Conservation (phyloP, 345 rosid genomes). For the Trapa bicornis region DNA sequence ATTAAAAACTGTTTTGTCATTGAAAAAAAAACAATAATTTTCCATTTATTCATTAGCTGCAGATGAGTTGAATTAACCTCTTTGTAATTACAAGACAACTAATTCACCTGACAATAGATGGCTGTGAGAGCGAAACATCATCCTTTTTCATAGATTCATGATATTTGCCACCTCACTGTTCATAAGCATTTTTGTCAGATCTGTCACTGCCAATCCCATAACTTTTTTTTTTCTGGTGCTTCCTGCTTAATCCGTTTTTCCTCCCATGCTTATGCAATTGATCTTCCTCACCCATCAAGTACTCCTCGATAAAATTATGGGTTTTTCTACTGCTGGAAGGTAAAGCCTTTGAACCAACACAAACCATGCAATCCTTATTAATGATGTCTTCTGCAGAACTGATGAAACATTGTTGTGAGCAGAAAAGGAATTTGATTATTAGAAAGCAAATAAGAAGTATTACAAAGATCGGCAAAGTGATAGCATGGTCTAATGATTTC, state of each 20-base stretch:
- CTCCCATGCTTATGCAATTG: slow-evolving; percentile 28
- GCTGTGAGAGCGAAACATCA: slow-evolving; percentile 27
- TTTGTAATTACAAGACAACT: not conserved
- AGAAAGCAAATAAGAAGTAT: not conserved
- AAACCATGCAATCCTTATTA: slow-evolving; percentile 24
- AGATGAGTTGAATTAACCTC: not conserved
- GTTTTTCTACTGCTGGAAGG: slow-evolving; percentile 21
- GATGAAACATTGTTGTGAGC: not conserved
- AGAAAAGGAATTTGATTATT: not conserved
- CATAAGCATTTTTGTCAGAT: slow-evolving; percentile 22
- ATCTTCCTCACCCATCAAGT: slow-evolving; percentile 38
- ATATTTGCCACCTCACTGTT: slow-evolving; percentile 17
- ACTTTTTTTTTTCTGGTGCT: slow-evolving; percentile 23
- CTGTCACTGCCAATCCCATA: slow-evolving; percentile 35
- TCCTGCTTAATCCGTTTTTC: slow-evolving; percentile 38
- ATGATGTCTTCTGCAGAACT: not conserved
- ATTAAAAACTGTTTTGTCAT: not conserved
- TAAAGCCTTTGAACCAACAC: slow-evolving; percentile 46
- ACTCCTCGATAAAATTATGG: slow-evolving; percentile 17
- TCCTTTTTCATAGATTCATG: slow-evolving; percentile 25
- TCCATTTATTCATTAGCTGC: not conserved
- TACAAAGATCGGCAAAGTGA: not conserved
- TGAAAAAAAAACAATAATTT: not conserved
- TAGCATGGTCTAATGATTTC: not conserved
- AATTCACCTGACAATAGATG: slow-evolving; percentile 39